phyloP scores from a whole-genome alignment of 139 green algal species.

The Nannochloris sp. region DNA sequence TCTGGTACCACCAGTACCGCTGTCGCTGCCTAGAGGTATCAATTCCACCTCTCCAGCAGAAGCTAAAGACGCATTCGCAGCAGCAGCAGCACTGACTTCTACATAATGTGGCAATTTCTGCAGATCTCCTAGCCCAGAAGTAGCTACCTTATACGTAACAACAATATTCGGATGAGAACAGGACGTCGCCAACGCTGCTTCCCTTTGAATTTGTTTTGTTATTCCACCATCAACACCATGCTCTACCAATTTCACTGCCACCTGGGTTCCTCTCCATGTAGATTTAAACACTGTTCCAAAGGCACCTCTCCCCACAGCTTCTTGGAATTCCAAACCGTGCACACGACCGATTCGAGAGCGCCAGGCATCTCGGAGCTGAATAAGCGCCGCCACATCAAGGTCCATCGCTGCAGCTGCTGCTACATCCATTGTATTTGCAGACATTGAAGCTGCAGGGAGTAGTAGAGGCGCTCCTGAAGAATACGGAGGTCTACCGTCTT shows the following conservation, averaged over 20 bases:
- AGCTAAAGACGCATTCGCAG: not conserved
- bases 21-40: too few species aligned
- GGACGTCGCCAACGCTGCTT: conserved; percentile 4
- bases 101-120: too few species aligned
- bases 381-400: too few species aligned
- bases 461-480: too few species aligned
- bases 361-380: not conserved
- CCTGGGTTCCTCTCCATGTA: conserved; percentile 11
- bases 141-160: not conserved
- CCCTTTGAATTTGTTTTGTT: not conserved
- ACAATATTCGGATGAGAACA: conserved; percentile 15
- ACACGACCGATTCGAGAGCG: not conserved
- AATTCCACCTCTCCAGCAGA: too few species aligned
- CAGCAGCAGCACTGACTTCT: not conserved
- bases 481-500: not conserved
- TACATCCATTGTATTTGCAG: too few species aligned
- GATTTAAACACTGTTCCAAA: not conserved
- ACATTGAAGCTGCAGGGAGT: too few species aligned
- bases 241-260: conserved; percentile 18
- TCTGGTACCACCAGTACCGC: too few species aligned
- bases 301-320: not conserved
- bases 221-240: not conserved
- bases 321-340: not conserved
- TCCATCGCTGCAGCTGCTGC: too few species aligned
- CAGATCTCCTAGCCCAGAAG: not conserved